These are phyloP conservation scores for Flaveria linearis DNA, from an alignment of 129 eudicot species.

Conservation along the genomic window DNA sequence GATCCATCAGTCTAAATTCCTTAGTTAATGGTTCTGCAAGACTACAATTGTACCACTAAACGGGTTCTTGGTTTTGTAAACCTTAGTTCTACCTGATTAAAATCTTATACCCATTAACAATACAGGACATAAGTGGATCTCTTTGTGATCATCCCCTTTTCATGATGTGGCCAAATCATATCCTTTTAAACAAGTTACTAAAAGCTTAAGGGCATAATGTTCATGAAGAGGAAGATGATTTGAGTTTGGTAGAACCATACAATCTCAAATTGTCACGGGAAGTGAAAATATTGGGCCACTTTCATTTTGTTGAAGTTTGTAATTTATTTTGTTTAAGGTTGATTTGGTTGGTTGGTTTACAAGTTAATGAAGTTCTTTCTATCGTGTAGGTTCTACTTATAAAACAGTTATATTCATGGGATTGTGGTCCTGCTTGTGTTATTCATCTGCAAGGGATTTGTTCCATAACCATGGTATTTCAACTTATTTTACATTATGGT, in stretches of 20 bases:
- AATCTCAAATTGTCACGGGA: constrained; percentile 31
- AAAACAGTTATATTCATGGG: constrained; percentile 78
- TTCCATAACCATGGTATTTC: no score
- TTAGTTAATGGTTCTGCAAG: no score
- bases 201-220: constrained; percentile 44
- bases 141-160: constrained; percentile 3
- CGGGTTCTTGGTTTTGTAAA: no score
- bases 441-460: constrained; percentile 30
- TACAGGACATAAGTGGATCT: constrained; percentile 29
- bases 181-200: constrained; percentile 65
- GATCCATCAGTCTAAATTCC: no score
- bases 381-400: constrained; percentile 72
- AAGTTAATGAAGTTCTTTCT: constrained; percentile 6
- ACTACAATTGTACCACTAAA: no score
- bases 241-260: constrained; percentile 38
- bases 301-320: constrained; percentile 47
- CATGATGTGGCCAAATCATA: constrained; percentile 73
- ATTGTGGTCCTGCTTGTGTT: constrained; percentile 94
- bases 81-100: background rate
- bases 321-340: background rate
- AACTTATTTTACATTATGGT: no score
- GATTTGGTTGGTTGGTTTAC: background rate
- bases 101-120: constrained; percentile 10
- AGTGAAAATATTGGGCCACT: constrained; percentile 37
- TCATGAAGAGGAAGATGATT: constrained; percentile 33